phyloP scores from a whole-genome alignment of 83 land plant species.

The Picea engelmannii region DNA sequence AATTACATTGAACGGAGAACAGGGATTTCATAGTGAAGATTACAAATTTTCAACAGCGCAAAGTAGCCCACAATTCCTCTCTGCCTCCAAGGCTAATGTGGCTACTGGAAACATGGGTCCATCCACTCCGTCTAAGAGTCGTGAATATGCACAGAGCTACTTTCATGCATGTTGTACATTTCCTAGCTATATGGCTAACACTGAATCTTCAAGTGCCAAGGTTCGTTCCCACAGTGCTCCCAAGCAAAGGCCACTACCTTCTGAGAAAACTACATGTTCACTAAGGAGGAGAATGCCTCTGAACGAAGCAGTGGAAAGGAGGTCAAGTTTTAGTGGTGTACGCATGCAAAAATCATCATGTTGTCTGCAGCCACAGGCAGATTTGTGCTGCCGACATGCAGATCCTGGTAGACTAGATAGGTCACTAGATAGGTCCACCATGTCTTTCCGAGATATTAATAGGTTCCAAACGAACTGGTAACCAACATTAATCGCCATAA shows the following conservation, averaged over 20 bases:
- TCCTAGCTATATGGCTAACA: slow-evolving; percentile 67
- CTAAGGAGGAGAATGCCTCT: slow-evolving; percentile 2
- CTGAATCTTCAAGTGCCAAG: slow-evolving; percentile 64
- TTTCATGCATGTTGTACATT: slow-evolving; percentile 47
- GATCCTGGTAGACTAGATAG: no score
- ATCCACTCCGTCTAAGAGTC: slow-evolving; percentile 55
- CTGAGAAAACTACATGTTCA: slow-evolving; percentile 29
- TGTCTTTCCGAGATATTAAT: no score
- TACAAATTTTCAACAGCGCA: slow-evolving; percentile 26
- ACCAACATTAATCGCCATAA: no score
- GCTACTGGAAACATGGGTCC: slow-evolving; percentile 35
- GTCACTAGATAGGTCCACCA: no score
- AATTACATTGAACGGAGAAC: neutral
- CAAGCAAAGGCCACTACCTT: slow-evolving; percentile 42
- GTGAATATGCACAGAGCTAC: slow-evolving; percentile 34
- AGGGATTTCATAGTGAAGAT: slow-evolving; percentile 7
- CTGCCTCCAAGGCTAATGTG: slow-evolving; percentile 6
- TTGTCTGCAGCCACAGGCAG: no score
- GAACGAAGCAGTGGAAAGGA: slow-evolving; percentile 11
- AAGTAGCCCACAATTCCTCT: slow-evolving; percentile 53
- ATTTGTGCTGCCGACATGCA: no score
- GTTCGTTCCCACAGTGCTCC: slow-evolving; percentile 65
- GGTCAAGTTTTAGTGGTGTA: slow-evolving; percentile 14
- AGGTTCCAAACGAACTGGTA: no score
- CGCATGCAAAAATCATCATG: no score